Conservation (phyloP, 805 yeast genomes). For the Myxozyma melibiosi region DNA sequence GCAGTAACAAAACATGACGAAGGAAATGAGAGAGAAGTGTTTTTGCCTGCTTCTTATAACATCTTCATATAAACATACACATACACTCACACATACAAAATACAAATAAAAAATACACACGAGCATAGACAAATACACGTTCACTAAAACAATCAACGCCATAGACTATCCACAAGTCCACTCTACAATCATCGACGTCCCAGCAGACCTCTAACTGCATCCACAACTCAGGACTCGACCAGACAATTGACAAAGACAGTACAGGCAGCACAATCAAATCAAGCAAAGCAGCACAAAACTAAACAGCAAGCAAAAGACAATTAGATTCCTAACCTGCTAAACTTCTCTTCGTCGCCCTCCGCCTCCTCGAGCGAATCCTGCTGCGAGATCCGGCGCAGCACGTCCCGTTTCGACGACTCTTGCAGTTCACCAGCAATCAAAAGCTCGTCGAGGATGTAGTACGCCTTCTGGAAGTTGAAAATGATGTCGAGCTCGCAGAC, state of each 20-base stretch:
- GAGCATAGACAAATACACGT: too few relatives aligned
- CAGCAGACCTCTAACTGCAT: too few relatives aligned
- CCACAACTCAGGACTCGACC: too few relatives aligned
- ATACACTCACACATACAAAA: too few relatives aligned
- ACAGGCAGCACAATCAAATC: not conserved
- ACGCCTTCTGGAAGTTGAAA: conserved; percentile 92
- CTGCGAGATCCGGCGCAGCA: conserved; percentile 70
- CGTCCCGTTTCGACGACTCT: conserved; percentile 80
- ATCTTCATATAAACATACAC: too few relatives aligned
- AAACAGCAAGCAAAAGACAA: not conserved
- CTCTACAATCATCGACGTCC: too few relatives aligned
- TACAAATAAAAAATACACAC: too few relatives aligned
- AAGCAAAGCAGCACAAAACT: not conserved
- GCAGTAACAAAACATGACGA: not conserved
- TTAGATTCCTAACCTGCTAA: conserved; percentile 24
- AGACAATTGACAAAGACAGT: too few relatives aligned
- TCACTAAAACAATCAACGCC: too few relatives aligned
- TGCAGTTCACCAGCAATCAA: conserved; percentile 84
- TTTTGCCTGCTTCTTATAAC: too few relatives aligned
- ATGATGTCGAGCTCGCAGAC: conserved; percentile 90
- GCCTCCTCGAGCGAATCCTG: conserved; percentile 85
- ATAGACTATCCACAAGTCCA: too few relatives aligned
- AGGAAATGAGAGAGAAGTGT: not conserved
- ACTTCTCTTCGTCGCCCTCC: conserved; percentile 58
- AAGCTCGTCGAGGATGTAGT: conserved; percentile 87